A percentile compares a stretch with the other conserved stretches of the same genome.
Evolutionary conservation across 768 basidiomycete species (phyloP).

Genomic region (Ramaria sp.): DNA sequence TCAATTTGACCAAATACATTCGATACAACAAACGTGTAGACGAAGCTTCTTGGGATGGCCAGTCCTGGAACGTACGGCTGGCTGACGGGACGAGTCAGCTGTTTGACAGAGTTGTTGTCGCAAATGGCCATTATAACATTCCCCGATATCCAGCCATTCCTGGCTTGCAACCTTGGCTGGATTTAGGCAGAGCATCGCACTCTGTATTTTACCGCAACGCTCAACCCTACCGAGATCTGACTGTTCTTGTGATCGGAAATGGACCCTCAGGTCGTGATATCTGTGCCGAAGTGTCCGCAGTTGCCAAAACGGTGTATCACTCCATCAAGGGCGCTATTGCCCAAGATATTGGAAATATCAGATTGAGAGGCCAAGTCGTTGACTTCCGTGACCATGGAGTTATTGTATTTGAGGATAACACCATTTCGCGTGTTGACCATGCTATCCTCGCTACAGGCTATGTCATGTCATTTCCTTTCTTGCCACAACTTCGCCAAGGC

Average conservation of each 20-base stretch:
- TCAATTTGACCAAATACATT: constrained; percentile 51
- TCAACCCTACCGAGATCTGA: constrained; percentile 25
- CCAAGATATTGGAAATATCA: constrained; percentile 21
- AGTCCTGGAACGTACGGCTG: constrained; percentile 38
- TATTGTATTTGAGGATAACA: constrained; percentile 54
- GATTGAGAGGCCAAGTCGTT: background rate
- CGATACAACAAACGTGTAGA: constrained; percentile 49
- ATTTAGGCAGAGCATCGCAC: constrained; percentile 43
- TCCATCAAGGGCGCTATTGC: constrained; percentile 32
- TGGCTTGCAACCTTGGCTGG: constrained; percentile 52
- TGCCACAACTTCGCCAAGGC: constrained; percentile 28
- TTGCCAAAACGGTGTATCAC: constrained; percentile 40
- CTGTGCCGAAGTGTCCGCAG: constrained; percentile 40
- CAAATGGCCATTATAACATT: constrained; percentile 63
- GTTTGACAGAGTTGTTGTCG: constrained; percentile 62
- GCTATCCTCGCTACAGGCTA: constrained; percentile 76
- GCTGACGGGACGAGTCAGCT: constrained; percentile 21
- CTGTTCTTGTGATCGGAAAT: constrained; percentile 36
- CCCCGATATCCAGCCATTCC: constrained; percentile 54
- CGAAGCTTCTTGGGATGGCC: constrained; percentile 29
- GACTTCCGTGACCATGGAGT: constrained; percentile 22
- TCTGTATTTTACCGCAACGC: constrained; percentile 57
- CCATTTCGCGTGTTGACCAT: constrained; percentile 29
- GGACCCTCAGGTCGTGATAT: constrained; percentile 65
- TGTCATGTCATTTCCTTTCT: constrained; percentile 52